Evolutionary conservation across 805 yeast genomes (phyloP), one percentile per base, ranked within the genome.

Genomic region (Monosporozyma siamensis): DNA sequence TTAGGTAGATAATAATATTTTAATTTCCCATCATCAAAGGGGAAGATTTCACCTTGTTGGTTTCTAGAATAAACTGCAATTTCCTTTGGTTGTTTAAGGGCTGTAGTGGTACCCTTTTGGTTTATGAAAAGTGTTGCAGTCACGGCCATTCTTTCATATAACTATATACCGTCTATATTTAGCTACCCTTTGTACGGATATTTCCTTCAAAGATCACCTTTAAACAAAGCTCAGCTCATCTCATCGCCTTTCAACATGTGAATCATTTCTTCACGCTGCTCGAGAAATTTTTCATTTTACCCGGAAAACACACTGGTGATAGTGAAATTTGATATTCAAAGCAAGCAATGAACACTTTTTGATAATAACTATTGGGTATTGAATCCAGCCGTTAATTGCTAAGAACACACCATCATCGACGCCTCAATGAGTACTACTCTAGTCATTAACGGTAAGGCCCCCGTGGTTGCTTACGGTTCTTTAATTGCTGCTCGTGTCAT

Each of bases 71-170:
- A 90, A 4, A 75, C 60, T n/a, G 75, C 69, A 3, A 90, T 50
- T 61, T 92, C 96, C 49, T 80, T 82, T 2, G 98, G 97, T 59
- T 87, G 94, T 53, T 81, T 80, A 41, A 89, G 68, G 2, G 86
- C 76, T 0, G 90, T 78, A 8, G 80, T 72, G 24, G 74, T 68
- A 0, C 86, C 74, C 44, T 83, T 65, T 9, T 75, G 65, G 41
- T 60, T 55, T 12, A 62, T 54, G 38, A 58, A 59, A 17, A 64
- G 43, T 41, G 52, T 55, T 5, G 64, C 47, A 9, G 63, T 48
- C 14, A 48, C 44, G 12, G 57, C 58, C 61, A 65, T 65, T 6
- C 21, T 40, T 3, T 20, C 18, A 29, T 29, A 27, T 5, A 9
- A 15, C n/a, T 26, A 6, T 31, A 4, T 31, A 31, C 34, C 34